phyloP scores from a whole-genome alignment of 1,284 basidiomycete genomes.

The Entoloma clypeatum region DNA sequence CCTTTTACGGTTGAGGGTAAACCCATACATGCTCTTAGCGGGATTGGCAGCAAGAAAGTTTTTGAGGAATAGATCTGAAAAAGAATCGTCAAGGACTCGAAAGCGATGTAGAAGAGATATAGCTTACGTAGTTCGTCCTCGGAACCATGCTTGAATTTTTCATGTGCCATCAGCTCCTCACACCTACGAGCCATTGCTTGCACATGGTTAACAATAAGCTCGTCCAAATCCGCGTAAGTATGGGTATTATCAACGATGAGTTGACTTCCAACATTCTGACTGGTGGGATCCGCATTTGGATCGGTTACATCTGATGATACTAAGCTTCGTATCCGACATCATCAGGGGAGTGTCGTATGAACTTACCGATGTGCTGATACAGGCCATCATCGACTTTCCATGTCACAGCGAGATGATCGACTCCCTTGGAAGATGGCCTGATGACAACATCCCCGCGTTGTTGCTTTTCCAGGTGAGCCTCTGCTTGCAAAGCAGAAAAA shows the following conservation, averaged over 20 bases:
- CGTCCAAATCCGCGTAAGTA: conserved; percentile 93
- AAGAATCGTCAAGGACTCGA: background rate
- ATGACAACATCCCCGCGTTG: conserved; percentile 96
- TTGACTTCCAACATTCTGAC: conserved; percentile 67
- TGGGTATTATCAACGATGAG: conserved; percentile 82
- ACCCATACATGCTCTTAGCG: conserved; percentile 93
- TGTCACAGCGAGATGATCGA: conserved; percentile 93
- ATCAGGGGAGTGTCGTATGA: conserved; percentile 6
- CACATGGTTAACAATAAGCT: conserved; percentile 96
- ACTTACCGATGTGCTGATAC: conserved; percentile 94
- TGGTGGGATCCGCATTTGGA: conserved; percentile 68
- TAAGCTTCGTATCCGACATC: conserved; percentile 9
- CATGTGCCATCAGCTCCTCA: conserved; percentile 93
- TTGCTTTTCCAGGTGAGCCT: conserved; percentile 85
- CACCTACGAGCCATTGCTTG: conserved; percentile 93
- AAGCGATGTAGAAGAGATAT: background rate
- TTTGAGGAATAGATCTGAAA: conserved; percentile 79
- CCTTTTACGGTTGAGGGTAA: conserved; percentile 84
- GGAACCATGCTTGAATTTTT: conserved; percentile 89
- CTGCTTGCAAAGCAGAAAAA: conserved; percentile 89
- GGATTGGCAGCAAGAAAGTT: conserved; percentile 93
- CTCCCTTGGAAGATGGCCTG: conserved; percentile 92
- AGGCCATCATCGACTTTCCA: conserved; percentile 99
- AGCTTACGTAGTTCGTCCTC: conserved; percentile 87
- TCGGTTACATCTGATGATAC: conserved; percentile 79